Evolutionary conservation across 1,139 yeast genomes (phyloP).

Genomic region (Pichia sp.): DNA sequence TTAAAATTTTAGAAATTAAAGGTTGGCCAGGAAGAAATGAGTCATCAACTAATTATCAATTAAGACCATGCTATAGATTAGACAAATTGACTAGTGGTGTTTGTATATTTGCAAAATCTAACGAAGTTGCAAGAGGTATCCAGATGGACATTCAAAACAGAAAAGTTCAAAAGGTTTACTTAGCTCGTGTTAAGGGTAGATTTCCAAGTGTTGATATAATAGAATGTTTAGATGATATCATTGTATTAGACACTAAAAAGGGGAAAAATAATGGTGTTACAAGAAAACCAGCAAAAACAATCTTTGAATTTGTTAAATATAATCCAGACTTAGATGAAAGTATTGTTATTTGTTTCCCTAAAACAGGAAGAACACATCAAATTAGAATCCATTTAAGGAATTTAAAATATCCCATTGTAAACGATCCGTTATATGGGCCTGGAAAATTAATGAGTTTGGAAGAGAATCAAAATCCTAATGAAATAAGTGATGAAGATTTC

Average conservation of each 20-base stretch:
- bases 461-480: background rate
- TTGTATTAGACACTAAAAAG: conserved; percentile 27
- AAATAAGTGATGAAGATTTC: conserved; percentile 15
- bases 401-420: conserved; percentile 60
- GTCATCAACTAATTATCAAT: conserved; percentile 16
- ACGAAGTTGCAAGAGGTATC: conserved; percentile 38
- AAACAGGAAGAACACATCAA: conserved; percentile 75
- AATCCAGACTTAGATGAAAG: conserved; percentile 38
- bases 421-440: conserved; percentile 52
- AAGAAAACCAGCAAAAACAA: conserved; percentile 35
- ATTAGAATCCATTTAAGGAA: conserved; percentile 69
- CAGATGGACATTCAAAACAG: conserved; percentile 40
- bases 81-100: conserved; percentile 76
- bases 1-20: conserved; percentile 49
- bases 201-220: conserved; percentile 36
- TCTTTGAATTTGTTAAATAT: conserved; percentile 33
- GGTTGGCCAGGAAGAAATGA: conserved; percentile 10
- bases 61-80: conserved; percentile 61
- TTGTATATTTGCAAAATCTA: conserved; percentile 49
- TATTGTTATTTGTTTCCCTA: conserved; percentile 57
- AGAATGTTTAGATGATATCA: conserved; percentile 24
- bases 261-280: conserved; percentile 25
- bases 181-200: conserved; percentile 57
- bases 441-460: conserved; percentile 7
- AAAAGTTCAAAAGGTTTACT: conserved; percentile 41